A percentile compares a stretch with the other conserved stretches of the same genome.
phyloP scores from a whole-genome alignment of 805 yeast species.

The Metschnikowia reukaufii region DNA sequence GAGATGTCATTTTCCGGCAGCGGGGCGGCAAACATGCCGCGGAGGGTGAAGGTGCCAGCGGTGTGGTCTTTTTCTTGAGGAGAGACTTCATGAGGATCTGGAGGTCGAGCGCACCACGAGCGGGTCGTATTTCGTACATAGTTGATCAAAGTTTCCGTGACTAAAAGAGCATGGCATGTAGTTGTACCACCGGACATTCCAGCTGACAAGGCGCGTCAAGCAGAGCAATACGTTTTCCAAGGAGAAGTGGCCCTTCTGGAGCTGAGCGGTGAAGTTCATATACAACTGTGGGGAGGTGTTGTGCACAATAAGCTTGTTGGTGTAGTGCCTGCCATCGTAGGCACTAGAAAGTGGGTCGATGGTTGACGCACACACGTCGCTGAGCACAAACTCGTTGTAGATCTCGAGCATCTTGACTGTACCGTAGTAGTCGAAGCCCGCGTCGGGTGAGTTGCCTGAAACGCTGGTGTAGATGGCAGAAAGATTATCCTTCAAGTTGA shows the following conservation, averaged over 20 bases:
- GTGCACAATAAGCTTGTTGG: conserved; percentile 35
- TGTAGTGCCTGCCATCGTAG: conserved; percentile 26
- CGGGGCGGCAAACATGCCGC: conserved; percentile 20
- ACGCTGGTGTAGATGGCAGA: conserved; percentile 48
- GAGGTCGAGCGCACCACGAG: conserved; percentile 40
- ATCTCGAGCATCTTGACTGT: conserved; percentile 50
- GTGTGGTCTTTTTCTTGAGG: conserved; percentile 11
- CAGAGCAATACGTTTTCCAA: conserved; percentile 35
- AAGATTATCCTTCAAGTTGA: conserved; percentile 37
- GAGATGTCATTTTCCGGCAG: conserved; percentile 10
- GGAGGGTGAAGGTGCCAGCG: conserved; percentile 14
- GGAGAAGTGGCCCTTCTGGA: conserved; percentile 30
- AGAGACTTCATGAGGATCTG: conserved; percentile 33
- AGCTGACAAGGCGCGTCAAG: conserved; percentile 53
- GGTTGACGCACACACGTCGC: conserved; percentile 33
- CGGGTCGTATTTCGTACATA: conserved; percentile 43
- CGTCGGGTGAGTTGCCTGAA: conserved; percentile 46
- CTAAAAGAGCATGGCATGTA: conserved; percentile 46
- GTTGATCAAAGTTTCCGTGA: conserved; percentile 42
- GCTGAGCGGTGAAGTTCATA: conserved; percentile 24
- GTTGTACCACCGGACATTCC: conserved; percentile 66
- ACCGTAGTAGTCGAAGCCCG: conserved; percentile 63
- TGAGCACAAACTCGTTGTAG: conserved; percentile 42
- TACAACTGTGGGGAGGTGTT: conserved; percentile 21
- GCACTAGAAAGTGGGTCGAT: conserved; percentile 32